Percentiles rank a stretch among this genome's conserved stretches.
Evolutionary conservation across 306 rosid genomes (phyloP).

Genomic region (Ormosia emarginata): DNA sequence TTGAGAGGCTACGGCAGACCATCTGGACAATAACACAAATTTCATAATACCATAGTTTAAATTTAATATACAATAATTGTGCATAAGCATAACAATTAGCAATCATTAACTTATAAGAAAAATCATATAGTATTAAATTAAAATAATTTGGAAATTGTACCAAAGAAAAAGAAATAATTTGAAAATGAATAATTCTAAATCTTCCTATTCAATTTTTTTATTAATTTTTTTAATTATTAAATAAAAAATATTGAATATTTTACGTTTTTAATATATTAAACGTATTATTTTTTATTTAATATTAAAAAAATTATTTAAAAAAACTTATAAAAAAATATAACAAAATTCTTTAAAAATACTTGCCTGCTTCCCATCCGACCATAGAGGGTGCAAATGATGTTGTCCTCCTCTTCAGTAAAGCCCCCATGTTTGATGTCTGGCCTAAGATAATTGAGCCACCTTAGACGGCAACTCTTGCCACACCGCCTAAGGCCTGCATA

Average conservation of each 20-base stretch:
- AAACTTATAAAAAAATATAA: too few species aligned
- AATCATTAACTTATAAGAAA: background rate
- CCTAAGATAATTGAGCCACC: slow-evolving; percentile 90
- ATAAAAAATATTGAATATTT: too few species aligned
- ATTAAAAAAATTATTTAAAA: too few species aligned
- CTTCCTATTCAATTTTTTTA: too few species aligned
- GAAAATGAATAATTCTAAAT: too few species aligned
- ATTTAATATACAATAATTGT: background rate
- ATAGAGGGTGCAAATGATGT: slow-evolving; percentile 56
- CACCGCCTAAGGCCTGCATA: slow-evolving; percentile 70
- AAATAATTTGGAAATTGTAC: background rate
- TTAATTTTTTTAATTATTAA: too few species aligned
- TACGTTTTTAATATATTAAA: too few species aligned
- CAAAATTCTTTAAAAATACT: too few species aligned
- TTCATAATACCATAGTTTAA: background rate
- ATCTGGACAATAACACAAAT: slow-evolving; percentile 39
- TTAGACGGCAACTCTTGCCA: slow-evolving; percentile 86
- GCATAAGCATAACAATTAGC: background rate
- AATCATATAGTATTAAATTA: background rate
- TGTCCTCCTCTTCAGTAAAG: slow-evolving; percentile 81
- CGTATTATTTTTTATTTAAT: too few species aligned
- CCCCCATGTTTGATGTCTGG: slow-evolving; percentile 91
- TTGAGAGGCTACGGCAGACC: slow-evolving; percentile 79
- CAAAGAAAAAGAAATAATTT: background rate
- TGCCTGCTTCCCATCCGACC: slow-evolving; percentile 80